A percentile compares a stretch with the other conserved stretches of the same genome.
phyloP scores from a whole-genome alignment of 1,139 yeast genomes.

The Debaryomyces subglobosus region DNA sequence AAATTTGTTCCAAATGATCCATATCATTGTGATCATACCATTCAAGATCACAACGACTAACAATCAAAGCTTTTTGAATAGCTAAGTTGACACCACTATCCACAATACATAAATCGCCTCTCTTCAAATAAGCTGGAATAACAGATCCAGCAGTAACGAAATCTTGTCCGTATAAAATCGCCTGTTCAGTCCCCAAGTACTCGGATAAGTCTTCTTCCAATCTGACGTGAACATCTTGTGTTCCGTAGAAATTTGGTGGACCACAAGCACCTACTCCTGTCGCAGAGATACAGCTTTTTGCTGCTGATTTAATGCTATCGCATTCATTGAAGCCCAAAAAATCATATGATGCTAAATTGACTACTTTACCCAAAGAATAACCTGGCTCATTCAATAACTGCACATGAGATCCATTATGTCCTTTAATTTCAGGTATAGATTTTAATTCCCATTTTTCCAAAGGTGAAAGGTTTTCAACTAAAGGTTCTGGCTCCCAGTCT shows the following conservation, averaged over 20 bases:
- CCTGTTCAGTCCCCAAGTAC: slow-evolving; percentile 75
- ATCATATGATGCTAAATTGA: slow-evolving; percentile 67
- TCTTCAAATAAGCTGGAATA: slow-evolving; percentile 91
- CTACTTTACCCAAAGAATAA: slow-evolving; percentile 33
- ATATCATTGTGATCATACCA: slow-evolving; percentile 89
- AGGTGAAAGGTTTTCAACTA: slow-evolving; percentile 57
- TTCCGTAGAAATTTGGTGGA: slow-evolving; percentile 96
- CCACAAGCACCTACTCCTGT: slow-evolving; percentile 99
- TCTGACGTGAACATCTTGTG: slow-evolving; percentile 87
- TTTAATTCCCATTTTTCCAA: slow-evolving; percentile 65
- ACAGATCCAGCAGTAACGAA: slow-evolving; percentile 92
- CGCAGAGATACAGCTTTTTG: slow-evolving; percentile 58
- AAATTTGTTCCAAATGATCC: slow-evolving; percentile 73
- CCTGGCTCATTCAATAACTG: slow-evolving; percentile 21
- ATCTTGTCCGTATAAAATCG: slow-evolving; percentile 92
- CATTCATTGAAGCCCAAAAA: slow-evolving; percentile 60
- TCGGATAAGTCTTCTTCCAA: slow-evolving; percentile 75
- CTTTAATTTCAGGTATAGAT: slow-evolving; percentile 64
- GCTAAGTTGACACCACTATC: slow-evolving; percentile 80
- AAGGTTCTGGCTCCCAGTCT: slow-evolving; percentile 91
- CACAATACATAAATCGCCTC: slow-evolving; percentile 91
- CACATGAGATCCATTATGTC: slow-evolving; percentile 58
- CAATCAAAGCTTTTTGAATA: slow-evolving; percentile 83
- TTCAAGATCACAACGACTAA: slow-evolving; percentile 83
- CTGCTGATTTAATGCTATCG: slow-evolving; percentile 52